phyloP scores from a whole-genome alignment of 129 eudicot species.

The Flaveria brownii region DNA sequence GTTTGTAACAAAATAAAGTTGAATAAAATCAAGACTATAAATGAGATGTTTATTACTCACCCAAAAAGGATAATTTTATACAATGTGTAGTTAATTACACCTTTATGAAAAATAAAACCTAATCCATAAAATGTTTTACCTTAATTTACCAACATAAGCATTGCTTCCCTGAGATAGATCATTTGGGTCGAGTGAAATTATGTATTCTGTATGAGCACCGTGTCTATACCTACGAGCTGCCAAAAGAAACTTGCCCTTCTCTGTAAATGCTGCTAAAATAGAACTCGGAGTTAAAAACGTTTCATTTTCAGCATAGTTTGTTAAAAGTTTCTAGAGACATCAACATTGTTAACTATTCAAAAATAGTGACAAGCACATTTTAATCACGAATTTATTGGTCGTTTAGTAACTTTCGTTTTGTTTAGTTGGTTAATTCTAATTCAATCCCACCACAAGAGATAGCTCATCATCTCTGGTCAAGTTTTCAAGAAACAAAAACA shows the following conservation, averaged over 20 bases:
- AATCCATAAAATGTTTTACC: constrained; percentile 37
- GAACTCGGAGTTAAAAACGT: neutral
- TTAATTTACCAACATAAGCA: constrained; percentile 87
- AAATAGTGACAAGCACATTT: neutral
- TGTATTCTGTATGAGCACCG: constrained; percentile 80
- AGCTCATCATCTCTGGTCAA: constrained; percentile 7
- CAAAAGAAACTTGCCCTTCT: constrained; percentile 84
- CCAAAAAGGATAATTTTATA: neutral
- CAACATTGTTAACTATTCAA: neutral
- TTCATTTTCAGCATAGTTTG: neutral
- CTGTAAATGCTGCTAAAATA: constrained; percentile 67
- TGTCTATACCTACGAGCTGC: constrained; percentile 83
- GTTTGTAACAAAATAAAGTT: neutral
- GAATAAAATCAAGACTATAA: neutral
- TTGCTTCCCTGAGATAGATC: constrained; percentile 93
- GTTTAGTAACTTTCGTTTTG: neutral
- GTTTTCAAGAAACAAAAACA: neutral
- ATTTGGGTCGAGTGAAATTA: constrained; percentile 82
- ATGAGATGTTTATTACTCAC: neutral
- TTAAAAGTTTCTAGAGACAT: constrained; percentile 1
- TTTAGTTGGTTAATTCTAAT: neutral
- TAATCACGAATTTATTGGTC: neutral
- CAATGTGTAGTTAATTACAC: neutral
- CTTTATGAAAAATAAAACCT: neutral
- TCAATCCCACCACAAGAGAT: constrained; percentile 8